Evolutionary conservation across 2,329 filamentous ascomycete genomes (phyloP), one percentile per base, ranked within the genome.

Genomic region (Dactylellina cionopaga): DNA sequence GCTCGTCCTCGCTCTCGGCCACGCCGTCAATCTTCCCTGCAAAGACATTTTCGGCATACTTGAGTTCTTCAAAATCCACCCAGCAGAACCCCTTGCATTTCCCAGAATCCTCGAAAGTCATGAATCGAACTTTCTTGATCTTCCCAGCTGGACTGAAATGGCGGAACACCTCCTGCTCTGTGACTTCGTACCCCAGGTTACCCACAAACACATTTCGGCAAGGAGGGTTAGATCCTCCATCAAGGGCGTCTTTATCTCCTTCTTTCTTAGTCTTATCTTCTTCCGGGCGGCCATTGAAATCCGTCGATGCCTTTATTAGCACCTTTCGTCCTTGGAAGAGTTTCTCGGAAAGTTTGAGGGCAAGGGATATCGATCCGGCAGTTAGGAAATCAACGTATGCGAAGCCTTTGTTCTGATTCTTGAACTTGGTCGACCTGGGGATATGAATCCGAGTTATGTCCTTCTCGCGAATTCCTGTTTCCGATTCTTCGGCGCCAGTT

Each of bases 31-130:
- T 60, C 6, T 27, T 60, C 2, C 68, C 68, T n/a, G 62, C 31
- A 51, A 68, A 74, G 1, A 74, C 62, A 35, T 66, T 74, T 44
- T 89, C 87, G 0, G 92, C 92, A 0, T 90, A 86, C 64, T 91
- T 88, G 9, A 93, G 79, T 54, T 92, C 88, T 79, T 89, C 89
- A 81, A 98, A 99, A 74, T 91, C 91, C 73, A 99, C 88, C 93
- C 95, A 99, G 4, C 90, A 95, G 81, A 90, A 99, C 15, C 95
- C 96, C 83, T 98, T 98, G 84, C 95, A 99, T 83, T 98, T 99
- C 43, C 95, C 95, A 17, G 90, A 90, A 80, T 99, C 96, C 80
- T 98, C 92, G 79, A 99, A 99, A 0, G 93, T 96, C 1, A 95
- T 95, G 76, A 98, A 84, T 81, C 96, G 94, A 75, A 92, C 86